Percentiles rank a stretch among this genome's conserved stretches.
phyloP scores from a whole-genome alignment of 768 basidiomycete genomes.

The Lanmaoa rubissima region DNA sequence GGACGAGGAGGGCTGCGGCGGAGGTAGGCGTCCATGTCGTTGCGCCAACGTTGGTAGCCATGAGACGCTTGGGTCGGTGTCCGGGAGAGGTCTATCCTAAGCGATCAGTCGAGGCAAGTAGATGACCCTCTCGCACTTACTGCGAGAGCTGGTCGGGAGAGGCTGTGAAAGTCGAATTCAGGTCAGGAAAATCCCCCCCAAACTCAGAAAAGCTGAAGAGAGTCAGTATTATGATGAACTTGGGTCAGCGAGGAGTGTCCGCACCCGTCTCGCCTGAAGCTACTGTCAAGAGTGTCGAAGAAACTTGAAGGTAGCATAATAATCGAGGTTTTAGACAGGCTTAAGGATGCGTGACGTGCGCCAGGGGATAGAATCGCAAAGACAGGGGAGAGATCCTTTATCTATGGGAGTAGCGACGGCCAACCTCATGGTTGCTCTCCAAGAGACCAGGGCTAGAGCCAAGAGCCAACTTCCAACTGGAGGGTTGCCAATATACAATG shows the following conservation, averaged over 20 bases:
- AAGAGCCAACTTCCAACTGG: not conserved
- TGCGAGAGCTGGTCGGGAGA: not conserved
- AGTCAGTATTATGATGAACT: not conserved
- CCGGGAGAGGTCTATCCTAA: not conserved
- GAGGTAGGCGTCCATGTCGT: too few relatives aligned
- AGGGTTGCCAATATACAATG: not conserved
- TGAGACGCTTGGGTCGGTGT: too few relatives aligned
- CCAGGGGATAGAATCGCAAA: too few relatives aligned
- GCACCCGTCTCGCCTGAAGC: not conserved
- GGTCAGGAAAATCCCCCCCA: too few relatives aligned
- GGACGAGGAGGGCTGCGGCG: not conserved
- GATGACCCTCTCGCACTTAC: not conserved
- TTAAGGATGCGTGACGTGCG: not conserved
- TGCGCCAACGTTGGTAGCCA: too few relatives aligned
- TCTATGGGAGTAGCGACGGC: not conserved
- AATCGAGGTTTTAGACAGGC: not conserved
- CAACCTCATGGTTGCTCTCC: not conserved
- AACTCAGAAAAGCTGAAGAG: not conserved
- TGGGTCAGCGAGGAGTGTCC: not conserved
- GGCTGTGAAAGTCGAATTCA: not conserved
- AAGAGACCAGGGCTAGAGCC: not conserved
- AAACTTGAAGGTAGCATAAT: not conserved
- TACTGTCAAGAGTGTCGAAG: not conserved
- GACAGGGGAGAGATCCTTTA: too few relatives aligned
- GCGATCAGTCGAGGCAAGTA: not conserved